Evolutionary conservation across 176 grass and related monocot genomes (phyloP).

Genomic region (Canna indica): DNA sequence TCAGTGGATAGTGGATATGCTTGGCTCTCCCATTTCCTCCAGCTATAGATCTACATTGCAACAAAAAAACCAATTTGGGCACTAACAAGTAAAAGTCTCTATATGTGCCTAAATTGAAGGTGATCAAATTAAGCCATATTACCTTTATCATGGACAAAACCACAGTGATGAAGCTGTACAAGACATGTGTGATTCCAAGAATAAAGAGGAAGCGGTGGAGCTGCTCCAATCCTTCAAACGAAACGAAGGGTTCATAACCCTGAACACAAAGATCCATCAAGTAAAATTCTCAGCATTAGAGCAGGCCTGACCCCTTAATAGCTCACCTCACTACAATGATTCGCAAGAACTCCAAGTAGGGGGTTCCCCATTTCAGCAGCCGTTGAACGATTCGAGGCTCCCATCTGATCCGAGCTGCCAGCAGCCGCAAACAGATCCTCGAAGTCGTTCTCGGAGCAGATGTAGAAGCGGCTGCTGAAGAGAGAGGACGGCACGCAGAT

Average conservation of each 20-base stretch:
- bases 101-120: background rate
- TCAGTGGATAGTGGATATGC: constrained; percentile 42
- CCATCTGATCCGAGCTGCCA: constrained; percentile 28
- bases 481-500: constrained; percentile 70
- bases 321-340: constrained; percentile 50
- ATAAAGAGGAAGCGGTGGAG: constrained; percentile 84
- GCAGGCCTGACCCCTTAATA: background rate
- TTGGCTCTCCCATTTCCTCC: constrained; percentile 88
- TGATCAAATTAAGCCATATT: background rate
- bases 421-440: constrained; percentile 7
- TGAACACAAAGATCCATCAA: constrained; percentile 25
- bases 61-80: background rate
- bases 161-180: constrained; percentile 85
- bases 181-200: constrained; percentile 86
- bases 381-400: background rate
- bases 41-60: constrained; percentile 75
- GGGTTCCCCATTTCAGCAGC: background rate
- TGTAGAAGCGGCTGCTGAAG: constrained; percentile 65
- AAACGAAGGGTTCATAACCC: constrained; percentile 94
- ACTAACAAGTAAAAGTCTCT: background rate
- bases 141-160: constrained; percentile 94
- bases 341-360: constrained; percentile 22
- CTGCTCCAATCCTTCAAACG: constrained; percentile 80
- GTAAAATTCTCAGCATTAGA: background rate
- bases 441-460: constrained; percentile 59